phyloP scores from a whole-genome alignment of 371 early-diverging fungal species.

The Basidiobolus heterosporus region DNA sequence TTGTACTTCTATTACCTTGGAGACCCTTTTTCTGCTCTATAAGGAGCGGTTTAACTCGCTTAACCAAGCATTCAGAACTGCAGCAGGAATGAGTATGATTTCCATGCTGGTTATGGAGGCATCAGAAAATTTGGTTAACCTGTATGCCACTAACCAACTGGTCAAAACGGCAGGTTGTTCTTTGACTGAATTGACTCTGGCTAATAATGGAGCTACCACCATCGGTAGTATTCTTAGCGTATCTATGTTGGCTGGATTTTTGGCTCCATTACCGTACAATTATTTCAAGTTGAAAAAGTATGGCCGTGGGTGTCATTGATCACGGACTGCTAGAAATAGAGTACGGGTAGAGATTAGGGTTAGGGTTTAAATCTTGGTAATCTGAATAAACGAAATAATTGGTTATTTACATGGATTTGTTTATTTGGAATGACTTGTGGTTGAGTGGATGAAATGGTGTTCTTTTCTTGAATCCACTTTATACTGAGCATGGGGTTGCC shows the following conservation, averaged over 20 bases:
- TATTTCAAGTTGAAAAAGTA: conserved; percentile 31
- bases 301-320: conserved; percentile 17
- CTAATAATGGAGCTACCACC: no score
- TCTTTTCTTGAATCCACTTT: no score
- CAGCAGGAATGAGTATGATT: conserved; percentile 33
- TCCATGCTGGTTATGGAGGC: conserved; percentile 39
- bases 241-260: conserved; percentile 24
- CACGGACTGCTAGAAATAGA: no score
- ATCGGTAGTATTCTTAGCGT: conserved; percentile 11
- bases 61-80: conserved; percentile 24
- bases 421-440: no score
- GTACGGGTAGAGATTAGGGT: no score
- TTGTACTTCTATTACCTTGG: conserved; percentile 25
- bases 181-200: no score
- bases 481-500: no score
- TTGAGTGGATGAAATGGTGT: no score
- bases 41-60: conserved; percentile 10
- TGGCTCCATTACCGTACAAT: conserved; percentile 31
- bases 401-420: no score
- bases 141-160: conserved; percentile 14
- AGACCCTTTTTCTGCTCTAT: conserved; percentile 18
- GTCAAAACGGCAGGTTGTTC: no score
- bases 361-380: no score
- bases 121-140: conserved; percentile 27
- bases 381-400: no score